Evolutionary conservation across 257 asterid species (phyloP).

Genomic region (Salvia miltiorrhiza): DNA sequence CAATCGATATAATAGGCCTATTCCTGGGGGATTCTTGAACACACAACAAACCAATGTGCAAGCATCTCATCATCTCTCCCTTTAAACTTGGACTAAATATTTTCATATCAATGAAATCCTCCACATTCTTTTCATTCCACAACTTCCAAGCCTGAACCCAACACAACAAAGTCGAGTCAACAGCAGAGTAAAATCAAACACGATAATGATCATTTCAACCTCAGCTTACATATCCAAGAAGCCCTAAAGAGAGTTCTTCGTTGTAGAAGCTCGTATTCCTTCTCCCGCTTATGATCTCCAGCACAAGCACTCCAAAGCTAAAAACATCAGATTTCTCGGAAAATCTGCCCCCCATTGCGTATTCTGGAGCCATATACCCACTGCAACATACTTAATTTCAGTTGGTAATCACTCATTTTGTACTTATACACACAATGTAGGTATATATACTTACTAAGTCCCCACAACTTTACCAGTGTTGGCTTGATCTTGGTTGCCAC

Average conservation of each 20-base stretch:
- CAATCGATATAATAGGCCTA: constrained; percentile 30
- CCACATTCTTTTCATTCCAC: constrained; percentile 30
- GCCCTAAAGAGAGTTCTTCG: constrained; percentile 26
- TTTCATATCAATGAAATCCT: constrained; percentile 25
- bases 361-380: constrained; percentile 34
- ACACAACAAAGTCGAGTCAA: neutral
- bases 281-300: constrained; percentile 32
- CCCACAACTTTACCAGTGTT: constrained; percentile 37
- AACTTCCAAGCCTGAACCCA: constrained; percentile 32
- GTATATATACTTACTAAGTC: constrained; percentile 31
- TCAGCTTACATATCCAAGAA: constrained; percentile 30
- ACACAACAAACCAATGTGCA: constrained; percentile 35
- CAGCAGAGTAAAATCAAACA: neutral
- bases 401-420: neutral
- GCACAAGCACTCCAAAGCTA: constrained; percentile 24
- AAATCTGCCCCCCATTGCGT: constrained; percentile 29
- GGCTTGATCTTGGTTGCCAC: constrained; percentile 42
- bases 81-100: neutral
- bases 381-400: constrained; percentile 3
- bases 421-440: neutral
- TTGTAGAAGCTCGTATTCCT: constrained; percentile 30
- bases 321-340: constrained; percentile 30
- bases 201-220: neutral
- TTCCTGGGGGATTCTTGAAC: constrained; percentile 28
- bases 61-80: constrained; percentile 25